Conservation (phyloP, 164 flowering plant species). For the Stephania yunnanensis region DNA sequence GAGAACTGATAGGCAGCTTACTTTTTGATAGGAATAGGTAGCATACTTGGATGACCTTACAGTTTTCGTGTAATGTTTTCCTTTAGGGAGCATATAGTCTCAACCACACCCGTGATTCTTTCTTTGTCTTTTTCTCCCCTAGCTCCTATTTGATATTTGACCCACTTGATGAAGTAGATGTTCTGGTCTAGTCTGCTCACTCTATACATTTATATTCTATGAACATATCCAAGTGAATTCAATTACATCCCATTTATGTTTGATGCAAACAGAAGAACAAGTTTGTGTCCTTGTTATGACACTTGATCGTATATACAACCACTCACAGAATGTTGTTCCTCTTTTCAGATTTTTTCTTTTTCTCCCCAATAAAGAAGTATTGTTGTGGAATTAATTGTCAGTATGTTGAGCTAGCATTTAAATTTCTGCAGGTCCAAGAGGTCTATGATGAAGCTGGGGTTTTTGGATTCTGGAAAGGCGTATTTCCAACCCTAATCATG, state of each 20-base stretch:
- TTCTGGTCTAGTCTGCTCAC: not conserved
- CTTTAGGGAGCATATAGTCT: not conserved
- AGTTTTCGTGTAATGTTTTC: not conserved
- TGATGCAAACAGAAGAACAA: not conserved
- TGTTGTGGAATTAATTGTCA: not conserved
- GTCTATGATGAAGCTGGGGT: conserved; percentile 82
- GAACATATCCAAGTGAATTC: not conserved
- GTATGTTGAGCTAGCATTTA: not conserved
- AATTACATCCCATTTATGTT: not conserved
- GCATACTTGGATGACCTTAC: not conserved
- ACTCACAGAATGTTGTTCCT: not conserved
- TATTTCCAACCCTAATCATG: conserved; percentile 88
- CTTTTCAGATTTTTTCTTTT: not conserved
- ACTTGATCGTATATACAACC: not conserved
- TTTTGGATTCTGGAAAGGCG: conserved; percentile 93
- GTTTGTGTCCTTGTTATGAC: not conserved
- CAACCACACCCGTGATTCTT: not conserved
- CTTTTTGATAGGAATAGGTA: not conserved
- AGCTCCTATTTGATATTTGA: no score
- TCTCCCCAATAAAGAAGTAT: not conserved
- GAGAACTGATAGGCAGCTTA: not conserved
- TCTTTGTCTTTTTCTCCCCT: not conserved
- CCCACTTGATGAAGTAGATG: not conserved
- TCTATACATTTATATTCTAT: not conserved
- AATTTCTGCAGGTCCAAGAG: conserved; percentile 65